phyloP scores from a whole-genome alignment of 2,329 filamentous ascomycete species.

The Coccinonectria pachysandricola region DNA sequence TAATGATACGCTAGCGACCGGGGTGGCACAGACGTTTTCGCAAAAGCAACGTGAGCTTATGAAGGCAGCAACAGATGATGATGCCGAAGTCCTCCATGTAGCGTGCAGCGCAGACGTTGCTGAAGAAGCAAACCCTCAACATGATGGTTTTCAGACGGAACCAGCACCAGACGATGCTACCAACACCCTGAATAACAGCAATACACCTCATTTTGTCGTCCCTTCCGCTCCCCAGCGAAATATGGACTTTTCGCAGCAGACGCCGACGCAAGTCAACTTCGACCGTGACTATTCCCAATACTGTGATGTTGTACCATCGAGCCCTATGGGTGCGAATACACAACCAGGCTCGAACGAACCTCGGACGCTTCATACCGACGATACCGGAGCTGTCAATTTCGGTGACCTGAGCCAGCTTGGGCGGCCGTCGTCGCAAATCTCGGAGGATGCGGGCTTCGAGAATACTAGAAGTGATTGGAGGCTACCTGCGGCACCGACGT shows the following conservation, averaged over 20 bases:
- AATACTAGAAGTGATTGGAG: constrained; percentile 31
- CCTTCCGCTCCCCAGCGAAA: constrained; percentile 16
- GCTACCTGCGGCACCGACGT: constrained; percentile 22
- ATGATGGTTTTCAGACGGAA: constrained; percentile 12
- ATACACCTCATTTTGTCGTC: constrained; percentile 11
- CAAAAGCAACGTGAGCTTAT: constrained; percentile 17
- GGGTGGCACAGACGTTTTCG: constrained; percentile 17
- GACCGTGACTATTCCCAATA: constrained; percentile 45
- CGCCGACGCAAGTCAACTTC: constrained; percentile 46
- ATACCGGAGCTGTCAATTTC: constrained; percentile 41
- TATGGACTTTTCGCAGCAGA: constrained; percentile 40
- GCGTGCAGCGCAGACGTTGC: constrained; percentile 3
- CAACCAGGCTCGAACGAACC: constrained; percentile 21
- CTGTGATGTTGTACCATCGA: constrained; percentile 20
- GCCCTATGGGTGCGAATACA: constrained; percentile 15
- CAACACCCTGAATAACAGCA: constrained; percentile 8
- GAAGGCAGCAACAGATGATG: constrained; percentile 3
- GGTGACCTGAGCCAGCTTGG: constrained; percentile 25
- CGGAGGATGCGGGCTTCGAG: constrained; percentile 30
- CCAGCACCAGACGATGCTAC: constrained; percentile 12
- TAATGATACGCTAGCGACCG: constrained; percentile 9
- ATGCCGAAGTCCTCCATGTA: constrained; percentile 3
- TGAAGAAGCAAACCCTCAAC: constrained; percentile 4
- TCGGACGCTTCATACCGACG: constrained; percentile 33
- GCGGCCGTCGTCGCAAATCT: constrained; percentile 30